phyloP scores from a whole-genome alignment of 1,284 basidiomycete genomes.

The Phenoliferia sp. region DNA sequence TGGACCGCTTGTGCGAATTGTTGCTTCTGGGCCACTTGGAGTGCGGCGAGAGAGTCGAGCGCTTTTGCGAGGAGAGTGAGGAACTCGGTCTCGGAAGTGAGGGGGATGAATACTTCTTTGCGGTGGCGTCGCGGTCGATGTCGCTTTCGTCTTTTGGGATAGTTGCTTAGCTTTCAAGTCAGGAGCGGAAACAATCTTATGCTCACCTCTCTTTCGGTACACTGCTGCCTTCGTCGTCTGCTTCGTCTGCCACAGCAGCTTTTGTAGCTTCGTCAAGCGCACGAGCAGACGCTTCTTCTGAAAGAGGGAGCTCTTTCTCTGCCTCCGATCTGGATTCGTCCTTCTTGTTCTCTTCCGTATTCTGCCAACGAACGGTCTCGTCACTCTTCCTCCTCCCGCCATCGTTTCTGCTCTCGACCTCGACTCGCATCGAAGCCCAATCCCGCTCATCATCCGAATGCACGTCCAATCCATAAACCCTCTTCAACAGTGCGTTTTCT shows the following conservation, averaged over 20 bases:
- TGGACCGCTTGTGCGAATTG: conserved; percentile 62
- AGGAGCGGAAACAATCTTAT: not conserved
- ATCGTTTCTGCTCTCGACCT: not conserved
- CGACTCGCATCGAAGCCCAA: not conserved
- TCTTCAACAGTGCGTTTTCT: conserved; percentile 19
- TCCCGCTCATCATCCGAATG: conserved; percentile 11
- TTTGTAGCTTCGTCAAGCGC: conserved; percentile 20
- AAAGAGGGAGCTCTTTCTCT: not conserved
- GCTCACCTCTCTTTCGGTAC: not conserved
- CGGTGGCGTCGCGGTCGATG: conserved; percentile 22
- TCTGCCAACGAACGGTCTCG: conserved; percentile 12
- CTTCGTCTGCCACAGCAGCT: not conserved
- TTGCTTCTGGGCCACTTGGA: conserved; percentile 59
- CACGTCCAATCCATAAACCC: conserved; percentile 25
- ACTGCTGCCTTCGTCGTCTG: conserved; percentile 21
- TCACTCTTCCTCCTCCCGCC: conserved; percentile 7
- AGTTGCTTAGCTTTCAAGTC: not conserved
- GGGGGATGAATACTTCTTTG: conserved; percentile 68
- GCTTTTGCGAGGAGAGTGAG: conserved; percentile 71
- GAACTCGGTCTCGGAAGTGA: conserved; percentile 74
- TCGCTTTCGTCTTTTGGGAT: conserved; percentile 2
- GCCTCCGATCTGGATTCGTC: not conserved
- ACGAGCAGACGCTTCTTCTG: conserved; percentile 1
- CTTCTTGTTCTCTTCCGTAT: conserved; percentile 15
- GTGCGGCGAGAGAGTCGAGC: conserved; percentile 61